Base-by-base conservation (phyloP, 805 yeast genomes). In the Yueomyces sp. region DNA sequence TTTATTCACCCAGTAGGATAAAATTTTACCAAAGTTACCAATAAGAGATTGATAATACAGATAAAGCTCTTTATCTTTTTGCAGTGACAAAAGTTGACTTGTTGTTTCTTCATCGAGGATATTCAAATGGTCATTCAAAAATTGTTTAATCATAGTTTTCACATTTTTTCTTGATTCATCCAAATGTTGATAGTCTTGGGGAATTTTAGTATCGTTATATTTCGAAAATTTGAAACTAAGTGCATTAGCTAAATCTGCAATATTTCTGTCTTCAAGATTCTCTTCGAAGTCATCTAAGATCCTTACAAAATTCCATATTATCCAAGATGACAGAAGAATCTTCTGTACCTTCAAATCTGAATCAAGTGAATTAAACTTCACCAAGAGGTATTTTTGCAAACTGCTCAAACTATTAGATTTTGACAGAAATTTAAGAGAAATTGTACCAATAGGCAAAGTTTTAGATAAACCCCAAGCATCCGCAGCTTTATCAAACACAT, bases 11-110 rank as follows among this genome's bases (percentile, higher is more conserved):
- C 87, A 77, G 59, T 81, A 77, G 5, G 77, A 67, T 31, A 88
- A 58, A 2, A 86, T 81, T 59, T 73, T 83, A 39, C 75, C 76
- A 55, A 71, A 76, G 57, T 92, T 95, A 39, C 74, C 68, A 5
- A 81, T 70, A 26, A 78, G 55, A 33, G 74, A 76, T 0, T 95
- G 88, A 60, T 74, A 85, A 46, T 67, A 72, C 1, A 90, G 53
- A 12, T 87, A 63, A 55, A 80, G 82, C 0, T 73, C 69, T 40
- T 73, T 73, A 45, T 82, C 68, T 47, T 86, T 81, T 52, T 82
- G 82, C 3, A 78, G 73, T 0, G 72, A 62, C 42, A 90, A 69
- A 4, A 88, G 73, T 54, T 85, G 87, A 53, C 81, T 84, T 0
- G 84, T 66, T 0, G 94, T 80, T 7, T 69, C 69, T 34, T 69